Evolutionary conservation across 2,329 filamentous ascomycete species (phyloP).

Genomic region (Xylariaceae sp.): DNA sequence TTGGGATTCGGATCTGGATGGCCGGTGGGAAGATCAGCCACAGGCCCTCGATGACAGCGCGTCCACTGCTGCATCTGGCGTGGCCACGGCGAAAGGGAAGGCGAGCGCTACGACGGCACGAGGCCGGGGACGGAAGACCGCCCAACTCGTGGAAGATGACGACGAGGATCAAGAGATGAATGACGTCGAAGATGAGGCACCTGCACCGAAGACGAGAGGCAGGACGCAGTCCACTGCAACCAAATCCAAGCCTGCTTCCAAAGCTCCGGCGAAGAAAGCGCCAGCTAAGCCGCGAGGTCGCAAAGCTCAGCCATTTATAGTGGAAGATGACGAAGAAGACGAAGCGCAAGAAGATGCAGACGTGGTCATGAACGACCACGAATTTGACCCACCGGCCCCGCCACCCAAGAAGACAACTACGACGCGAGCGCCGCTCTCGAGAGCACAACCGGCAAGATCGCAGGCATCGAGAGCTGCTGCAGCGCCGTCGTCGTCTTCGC

Average conservation of each 20-base stretch:
- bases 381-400: slow-evolving; percentile 32
- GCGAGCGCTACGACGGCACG: slow-evolving; percentile 16
- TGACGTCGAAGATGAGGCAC: slow-evolving; percentile 46
- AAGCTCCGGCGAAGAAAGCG: slow-evolving; percentile 40
- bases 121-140: slow-evolving; percentile 32
- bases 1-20: slow-evolving; percentile 90
- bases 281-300: slow-evolving; percentile 41
- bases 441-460: slow-evolving; percentile 22
- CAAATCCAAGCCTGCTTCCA: slow-evolving; percentile 32
- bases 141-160: slow-evolving; percentile 30
- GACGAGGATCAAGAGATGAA: slow-evolving; percentile 48
- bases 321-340: slow-evolving; percentile 33
- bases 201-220: slow-evolving; percentile 18
- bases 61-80: slow-evolving; percentile 31
- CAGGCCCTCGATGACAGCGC: slow-evolving; percentile 52
- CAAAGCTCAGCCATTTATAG: slow-evolving; percentile 34
- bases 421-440: slow-evolving; percentile 24
- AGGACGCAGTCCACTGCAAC: slow-evolving; percentile 29
- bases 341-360: slow-evolving; percentile 47
- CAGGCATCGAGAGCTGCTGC: slow-evolving; percentile 30
- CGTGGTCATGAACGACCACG: slow-evolving; percentile 50
- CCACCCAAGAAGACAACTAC: slow-evolving; percentile 33
- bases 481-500: slow-evolving; percentile 11
- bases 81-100: slow-evolving; percentile 5
- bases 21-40: slow-evolving; percentile 77